A percentile compares a stretch with the other conserved stretches of the same genome.
These are phyloP conservation scores for Coniferiporia weirii DNA, from an alignment of 1,284 basidiomycete species.

Conservation along the genomic window DNA sequence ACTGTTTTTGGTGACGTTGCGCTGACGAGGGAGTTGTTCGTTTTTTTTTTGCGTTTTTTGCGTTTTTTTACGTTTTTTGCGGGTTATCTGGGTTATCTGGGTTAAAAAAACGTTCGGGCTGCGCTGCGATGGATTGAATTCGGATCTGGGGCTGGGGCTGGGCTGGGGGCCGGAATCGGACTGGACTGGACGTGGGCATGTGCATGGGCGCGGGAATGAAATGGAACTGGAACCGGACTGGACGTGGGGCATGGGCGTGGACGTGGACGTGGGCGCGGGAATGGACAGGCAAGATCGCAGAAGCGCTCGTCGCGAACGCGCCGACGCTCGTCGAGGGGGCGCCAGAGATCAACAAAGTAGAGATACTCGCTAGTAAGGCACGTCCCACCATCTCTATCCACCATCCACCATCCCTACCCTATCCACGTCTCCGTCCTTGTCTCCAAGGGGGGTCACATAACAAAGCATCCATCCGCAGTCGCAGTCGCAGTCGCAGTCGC, in stretches of 20 bases:
- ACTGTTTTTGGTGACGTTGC: too few relatives aligned
- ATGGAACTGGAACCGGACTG: too few relatives aligned
- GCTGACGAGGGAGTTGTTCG: neutral
- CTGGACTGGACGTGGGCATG: too few relatives aligned
- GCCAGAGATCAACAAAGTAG: constrained; percentile 28
- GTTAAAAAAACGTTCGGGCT: neutral
- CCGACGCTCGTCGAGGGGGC: constrained; percentile 27
- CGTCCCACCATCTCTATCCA: neutral
- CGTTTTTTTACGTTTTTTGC: neutral
- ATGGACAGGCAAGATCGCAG: constrained; percentile 28
- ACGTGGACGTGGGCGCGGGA: too few relatives aligned
- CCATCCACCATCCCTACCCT: too few relatives aligned
- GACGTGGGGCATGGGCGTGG: too few relatives aligned
- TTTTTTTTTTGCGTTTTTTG: neutral
- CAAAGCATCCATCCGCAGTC: too few relatives aligned
- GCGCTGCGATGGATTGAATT: neutral
- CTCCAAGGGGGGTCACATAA: too few relatives aligned
- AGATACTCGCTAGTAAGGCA: constrained; percentile 34
- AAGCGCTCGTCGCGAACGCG: constrained; percentile 32
- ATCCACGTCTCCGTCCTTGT: too few relatives aligned
- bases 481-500: neutral
- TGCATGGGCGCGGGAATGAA: too few relatives aligned
- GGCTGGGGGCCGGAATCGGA: too few relatives aligned
- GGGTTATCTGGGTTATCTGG: neutral
- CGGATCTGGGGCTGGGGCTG: neutral